Percentiles rank a stretch among this genome's conserved stretches.
phyloP scores from a whole-genome alignment of 2,329 filamentous ascomycete genomes.

The Westerdykella aurantiaca region DNA sequence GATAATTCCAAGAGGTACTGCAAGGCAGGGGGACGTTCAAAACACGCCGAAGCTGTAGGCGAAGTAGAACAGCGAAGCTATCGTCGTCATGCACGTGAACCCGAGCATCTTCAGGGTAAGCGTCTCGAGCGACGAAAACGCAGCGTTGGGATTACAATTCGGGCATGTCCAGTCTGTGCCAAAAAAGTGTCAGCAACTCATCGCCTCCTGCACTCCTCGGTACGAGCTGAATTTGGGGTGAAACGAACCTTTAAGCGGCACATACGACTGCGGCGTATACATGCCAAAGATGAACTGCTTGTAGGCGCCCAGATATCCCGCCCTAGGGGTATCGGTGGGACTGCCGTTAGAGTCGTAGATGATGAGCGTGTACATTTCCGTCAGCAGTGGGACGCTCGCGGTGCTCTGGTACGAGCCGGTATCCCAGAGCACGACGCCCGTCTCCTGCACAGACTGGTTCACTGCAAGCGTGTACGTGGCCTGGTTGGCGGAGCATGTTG shows the following conservation, averaged over 20 bases:
- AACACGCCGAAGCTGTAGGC: constrained; percentile 41
- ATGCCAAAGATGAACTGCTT: constrained; percentile 56
- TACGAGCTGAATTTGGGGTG: background rate
- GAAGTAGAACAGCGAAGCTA: constrained; percentile 54
- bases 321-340: constrained; percentile 46
- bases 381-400: constrained; percentile 44
- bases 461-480: constrained; percentile 56
- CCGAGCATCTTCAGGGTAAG: constrained; percentile 53
- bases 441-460: constrained; percentile 52
- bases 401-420: constrained; percentile 47
- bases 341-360: constrained; percentile 55
- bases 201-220: background rate
- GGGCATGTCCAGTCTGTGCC: constrained; percentile 49
- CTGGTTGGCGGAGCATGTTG: constrained; percentile 54
- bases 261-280: constrained; percentile 53
- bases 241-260: constrained; percentile 32
- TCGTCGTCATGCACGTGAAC: constrained; percentile 51
- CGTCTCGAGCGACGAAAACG: constrained; percentile 48
- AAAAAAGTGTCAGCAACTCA: constrained; percentile 1
- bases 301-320: constrained; percentile 52
- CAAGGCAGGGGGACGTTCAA: constrained; percentile 9
- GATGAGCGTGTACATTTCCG: constrained; percentile 58
- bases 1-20: too few relatives aligned
- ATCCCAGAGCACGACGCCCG: constrained; percentile 55
- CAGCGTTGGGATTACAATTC: constrained; percentile 48